These are phyloP conservation scores for Hypholoma fasciculare DNA, from an alignment of 768 basidiomycete genomes.

Conservation along the genomic window DNA sequence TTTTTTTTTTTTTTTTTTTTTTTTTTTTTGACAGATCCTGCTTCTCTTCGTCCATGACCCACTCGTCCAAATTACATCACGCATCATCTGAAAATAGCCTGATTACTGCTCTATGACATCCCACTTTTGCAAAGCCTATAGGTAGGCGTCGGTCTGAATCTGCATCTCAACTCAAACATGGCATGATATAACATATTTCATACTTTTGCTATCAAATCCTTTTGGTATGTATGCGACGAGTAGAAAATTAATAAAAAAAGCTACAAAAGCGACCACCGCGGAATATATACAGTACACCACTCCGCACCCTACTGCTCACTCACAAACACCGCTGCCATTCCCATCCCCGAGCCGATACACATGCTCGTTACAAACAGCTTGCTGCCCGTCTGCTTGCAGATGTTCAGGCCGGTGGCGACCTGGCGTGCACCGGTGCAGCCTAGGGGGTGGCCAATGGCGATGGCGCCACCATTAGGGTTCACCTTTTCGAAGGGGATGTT, in stretches of 20 bases:
- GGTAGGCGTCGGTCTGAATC: background rate
- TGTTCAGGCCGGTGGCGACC: constrained; percentile 80
- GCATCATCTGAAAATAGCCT: too few species aligned
- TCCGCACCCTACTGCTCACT: constrained; percentile 62
- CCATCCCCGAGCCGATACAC: constrained; percentile 92
- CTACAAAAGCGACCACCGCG: background rate
- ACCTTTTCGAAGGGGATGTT: constrained; percentile 77
- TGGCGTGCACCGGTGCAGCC: constrained; percentile 88
- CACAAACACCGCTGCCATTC: constrained; percentile 86
- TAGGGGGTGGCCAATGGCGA: constrained; percentile 87
- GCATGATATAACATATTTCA: constrained; percentile 4
- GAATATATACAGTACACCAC: background rate
- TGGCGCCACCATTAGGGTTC: constrained; percentile 86
- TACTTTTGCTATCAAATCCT: constrained; percentile 1
- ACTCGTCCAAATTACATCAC: background rate
- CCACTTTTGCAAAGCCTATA: background rate
- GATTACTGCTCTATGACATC: too few species aligned
- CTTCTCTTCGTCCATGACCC: background rate
- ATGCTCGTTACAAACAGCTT: constrained; percentile 88
- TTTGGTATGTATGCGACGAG: background rate
- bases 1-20: background rate
- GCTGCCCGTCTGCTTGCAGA: constrained; percentile 73
- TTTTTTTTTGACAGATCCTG: background rate
- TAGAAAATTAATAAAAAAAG: background rate
- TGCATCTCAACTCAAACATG: background rate